A percentile compares a stretch with the other conserved stretches of the same genome.
Conservation (phyloP, 768 basidiomycete genomes). For the Postia placenta region DNA sequence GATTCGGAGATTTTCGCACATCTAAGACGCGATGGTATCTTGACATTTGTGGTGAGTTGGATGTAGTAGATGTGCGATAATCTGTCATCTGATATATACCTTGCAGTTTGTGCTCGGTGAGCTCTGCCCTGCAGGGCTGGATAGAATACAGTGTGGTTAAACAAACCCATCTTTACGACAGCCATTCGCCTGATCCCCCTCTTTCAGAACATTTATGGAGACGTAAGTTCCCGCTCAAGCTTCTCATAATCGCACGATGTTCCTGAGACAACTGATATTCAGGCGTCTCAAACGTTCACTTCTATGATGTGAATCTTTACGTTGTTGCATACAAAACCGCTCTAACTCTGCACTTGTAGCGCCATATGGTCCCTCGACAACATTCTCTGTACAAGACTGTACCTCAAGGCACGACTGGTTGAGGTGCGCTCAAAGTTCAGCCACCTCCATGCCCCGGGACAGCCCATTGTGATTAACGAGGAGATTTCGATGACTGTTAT, state of each 20-base stretch:
- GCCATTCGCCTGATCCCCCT: not conserved
- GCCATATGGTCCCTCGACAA: not conserved
- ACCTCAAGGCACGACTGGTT: too few species aligned
- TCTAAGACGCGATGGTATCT: not conserved
- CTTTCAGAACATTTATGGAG: not conserved
- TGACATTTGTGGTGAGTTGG: not conserved
- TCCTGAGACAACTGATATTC: not conserved
- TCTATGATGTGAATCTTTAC: not conserved
- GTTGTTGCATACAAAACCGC: not conserved
- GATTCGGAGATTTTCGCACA: not conserved
- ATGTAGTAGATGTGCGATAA: not conserved
- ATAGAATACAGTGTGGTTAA: not conserved
- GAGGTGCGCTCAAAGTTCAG: too few species aligned
- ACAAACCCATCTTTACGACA: not conserved
- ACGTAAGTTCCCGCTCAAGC: conserved; percentile 1
- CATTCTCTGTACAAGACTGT: not conserved
- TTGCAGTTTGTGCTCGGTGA: not conserved
- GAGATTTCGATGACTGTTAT: too few species aligned
- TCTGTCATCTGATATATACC: not conserved
- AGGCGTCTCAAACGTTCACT: not conserved
- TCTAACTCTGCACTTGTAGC: too few species aligned
- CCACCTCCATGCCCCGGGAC: too few species aligned
- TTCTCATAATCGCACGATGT: not conserved
- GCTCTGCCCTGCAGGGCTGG: not conserved
- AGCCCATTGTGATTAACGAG: too few species aligned